Evolutionary conservation across 2,329 filamentous ascomycete species (phyloP), one percentile per base, ranked within the genome.

Genomic region (Fusarium tjaetaba): DNA sequence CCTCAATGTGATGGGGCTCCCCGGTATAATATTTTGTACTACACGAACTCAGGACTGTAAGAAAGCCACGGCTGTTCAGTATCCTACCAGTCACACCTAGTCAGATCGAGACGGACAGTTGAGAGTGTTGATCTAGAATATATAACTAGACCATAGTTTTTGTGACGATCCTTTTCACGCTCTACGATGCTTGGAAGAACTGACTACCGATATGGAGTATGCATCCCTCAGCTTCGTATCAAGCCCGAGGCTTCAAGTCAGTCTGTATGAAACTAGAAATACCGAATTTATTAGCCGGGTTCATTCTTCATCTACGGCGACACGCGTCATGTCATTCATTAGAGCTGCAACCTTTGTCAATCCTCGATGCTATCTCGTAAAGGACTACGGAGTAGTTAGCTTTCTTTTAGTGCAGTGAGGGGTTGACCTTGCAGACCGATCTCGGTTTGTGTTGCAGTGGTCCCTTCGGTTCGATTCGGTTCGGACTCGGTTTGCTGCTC

Each of bases 401-500:
- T 7, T 22, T 22, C 13, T 22, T 32, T 26, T 18, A 34, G 53
- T 48, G 16, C n/a, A 38, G 41, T 55, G 53, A 48, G 56, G 38
- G 38, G 43, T 16, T n/a, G 15, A 41, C 28, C 10, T 14, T 26
- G 13, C 13, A 36, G 30, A 20, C 38, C 11, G n/a, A 51, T n/a
- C 13, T 64, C 45, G 32, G 32, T 9, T 62, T 61, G 34, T 24
- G 43, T 26, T 49, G 9, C n/a, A 24, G 13, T 16, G n/a, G 38
- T 34, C 4, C 6, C 26, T 63, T 64, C 66, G 66, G 66, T 36
- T 63, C 14, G 15, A n/a, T 53, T 66, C 67, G 67, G 67, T 66
- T 70, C 67, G 68, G 68, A 32, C 39, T 70, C 68, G 69, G 68
- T 70, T 66, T 49, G 42, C 16, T 20, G 20, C 34, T 26, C 55